phyloP scores from a whole-genome alignment of 768 basidiomycete genomes.

The Galerina sulciceps region DNA sequence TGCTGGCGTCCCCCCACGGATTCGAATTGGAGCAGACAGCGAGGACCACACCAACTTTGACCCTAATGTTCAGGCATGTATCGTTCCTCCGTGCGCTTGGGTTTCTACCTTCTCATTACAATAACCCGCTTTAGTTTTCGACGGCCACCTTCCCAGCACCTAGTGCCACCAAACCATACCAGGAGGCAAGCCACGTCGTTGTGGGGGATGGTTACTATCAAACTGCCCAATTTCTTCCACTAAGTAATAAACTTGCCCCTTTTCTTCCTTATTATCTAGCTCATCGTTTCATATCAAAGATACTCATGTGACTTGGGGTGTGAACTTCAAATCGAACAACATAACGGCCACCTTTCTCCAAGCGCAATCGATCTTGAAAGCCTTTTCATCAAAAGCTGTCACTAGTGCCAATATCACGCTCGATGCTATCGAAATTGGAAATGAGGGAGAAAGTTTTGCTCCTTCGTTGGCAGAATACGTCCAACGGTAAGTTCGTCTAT shows the following conservation, averaged over 20 bases:
- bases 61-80: slow-evolving; percentile 41
- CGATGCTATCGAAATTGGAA: slow-evolving; percentile 64
- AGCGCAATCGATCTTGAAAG: slow-evolving; percentile 49
- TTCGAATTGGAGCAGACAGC: slow-evolving; percentile 63
- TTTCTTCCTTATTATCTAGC: neutral
- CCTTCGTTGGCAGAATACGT: slow-evolving; percentile 52
- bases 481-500: too few relatives aligned
- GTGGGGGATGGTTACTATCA: slow-evolving; percentile 63
- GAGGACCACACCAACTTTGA: slow-evolving; percentile 65
- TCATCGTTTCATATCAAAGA: slow-evolving; percentile 32
- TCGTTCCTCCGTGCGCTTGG: slow-evolving; percentile 19
- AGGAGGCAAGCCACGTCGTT: slow-evolving; percentile 64
- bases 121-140: slow-evolving; percentile 36
- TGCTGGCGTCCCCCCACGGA: slow-evolving; percentile 55
- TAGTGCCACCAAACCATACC: slow-evolving; percentile 59
- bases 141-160: slow-evolving; percentile 54
- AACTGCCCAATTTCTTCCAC: slow-evolving; percentile 54
- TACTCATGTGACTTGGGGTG: slow-evolving; percentile 69
- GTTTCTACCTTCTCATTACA: neutral
- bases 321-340: slow-evolving; percentile 62
- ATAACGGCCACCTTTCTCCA: slow-evolving; percentile 52
- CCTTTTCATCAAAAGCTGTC: slow-evolving; percentile 48
- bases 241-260: slow-evolving; percentile 36
- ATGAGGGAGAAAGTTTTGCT: slow-evolving; percentile 61
- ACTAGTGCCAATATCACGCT: slow-evolving; percentile 45